These are phyloP conservation scores for Coprinopsis cinerea DNA, from an alignment of 768 basidiomycete genomes.

Conservation along the genomic window DNA sequence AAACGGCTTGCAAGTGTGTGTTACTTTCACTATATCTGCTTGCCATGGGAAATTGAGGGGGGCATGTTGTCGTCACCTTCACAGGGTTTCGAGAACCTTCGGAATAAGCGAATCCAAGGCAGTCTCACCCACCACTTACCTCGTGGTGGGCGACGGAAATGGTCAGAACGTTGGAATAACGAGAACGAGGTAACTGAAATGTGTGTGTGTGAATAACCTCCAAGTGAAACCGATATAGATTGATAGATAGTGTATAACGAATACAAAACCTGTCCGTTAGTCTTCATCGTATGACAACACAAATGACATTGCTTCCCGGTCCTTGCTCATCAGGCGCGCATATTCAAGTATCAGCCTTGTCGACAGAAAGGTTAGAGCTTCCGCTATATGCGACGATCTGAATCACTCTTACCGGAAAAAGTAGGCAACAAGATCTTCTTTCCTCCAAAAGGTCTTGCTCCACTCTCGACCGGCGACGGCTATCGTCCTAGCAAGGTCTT, in stretches of 20 bases:
- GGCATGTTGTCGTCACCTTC: too few species aligned
- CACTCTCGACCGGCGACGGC: conserved; percentile 51
- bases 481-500: conserved; percentile 49
- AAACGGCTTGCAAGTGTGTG: too few species aligned
- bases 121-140: too few species aligned
- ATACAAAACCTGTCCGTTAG: not conserved
- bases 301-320: conserved; percentile 34
- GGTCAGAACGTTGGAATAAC: too few species aligned
- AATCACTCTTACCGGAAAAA: conserved; percentile 42
- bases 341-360: conserved; percentile 31
- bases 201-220: too few species aligned
- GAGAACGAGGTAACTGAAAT: too few species aligned
- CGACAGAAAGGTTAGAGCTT: not conserved
- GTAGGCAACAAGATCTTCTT: conserved; percentile 55
- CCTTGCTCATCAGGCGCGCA: conserved; percentile 40
- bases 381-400: not conserved
- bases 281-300: not conserved
- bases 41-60: too few species aligned
- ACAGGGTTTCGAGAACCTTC: too few species aligned
- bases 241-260: not conserved
- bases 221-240: too few species aligned
- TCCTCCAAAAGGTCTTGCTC: conserved; percentile 54
- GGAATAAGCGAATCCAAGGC: too few species aligned
- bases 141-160: too few species aligned
- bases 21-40: too few species aligned